Conservation (phyloP, 805 yeast genomes). For the Zygotorulaspora florentina region DNA sequence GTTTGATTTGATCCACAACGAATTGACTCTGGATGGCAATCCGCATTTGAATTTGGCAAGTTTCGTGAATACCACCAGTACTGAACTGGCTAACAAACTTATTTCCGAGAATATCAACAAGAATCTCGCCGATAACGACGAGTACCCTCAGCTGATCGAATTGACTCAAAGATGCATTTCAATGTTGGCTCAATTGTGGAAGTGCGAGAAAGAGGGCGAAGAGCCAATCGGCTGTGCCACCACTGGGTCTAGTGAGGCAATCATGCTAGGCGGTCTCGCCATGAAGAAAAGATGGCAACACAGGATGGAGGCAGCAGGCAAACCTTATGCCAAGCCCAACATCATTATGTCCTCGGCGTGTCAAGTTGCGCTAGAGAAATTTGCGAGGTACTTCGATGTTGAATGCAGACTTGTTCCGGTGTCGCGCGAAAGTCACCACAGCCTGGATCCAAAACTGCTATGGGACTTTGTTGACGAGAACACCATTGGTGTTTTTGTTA, state of each 20-base stretch:
- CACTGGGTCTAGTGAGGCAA: constrained; percentile 91
- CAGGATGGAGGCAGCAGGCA: constrained; percentile 54
- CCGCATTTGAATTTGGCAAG: constrained; percentile 84
- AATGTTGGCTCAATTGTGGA: constrained; percentile 76
- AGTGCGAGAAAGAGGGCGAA: constrained; percentile 41
- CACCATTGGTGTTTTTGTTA: constrained; percentile 86
- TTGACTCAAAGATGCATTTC: constrained; percentile 78
- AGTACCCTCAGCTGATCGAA: constrained; percentile 81
- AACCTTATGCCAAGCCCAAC: constrained; percentile 63
- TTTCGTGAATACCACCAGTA: constrained; percentile 74
- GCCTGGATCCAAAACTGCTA: constrained; percentile 58
- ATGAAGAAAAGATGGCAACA: constrained; percentile 88
- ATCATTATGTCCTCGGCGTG: constrained; percentile 90
- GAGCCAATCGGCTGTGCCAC: constrained; percentile 81
- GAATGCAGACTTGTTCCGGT: constrained; percentile 76
- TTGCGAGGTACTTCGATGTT: constrained; percentile 90
- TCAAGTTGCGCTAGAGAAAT: constrained; percentile 91
- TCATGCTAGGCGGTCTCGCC: constrained; percentile 90
- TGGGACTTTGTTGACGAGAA: constrained; percentile 75
- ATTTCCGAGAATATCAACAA: constrained; percentile 71
- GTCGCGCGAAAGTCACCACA: constrained; percentile 52
- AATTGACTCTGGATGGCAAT: constrained; percentile 75
- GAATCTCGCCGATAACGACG: constrained; percentile 90
- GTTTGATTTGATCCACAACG: constrained; percentile 64
- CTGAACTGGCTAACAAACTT: constrained; percentile 50